Conservation (phyloP, 306 rosid species). For the Prunus salicina region DNA sequence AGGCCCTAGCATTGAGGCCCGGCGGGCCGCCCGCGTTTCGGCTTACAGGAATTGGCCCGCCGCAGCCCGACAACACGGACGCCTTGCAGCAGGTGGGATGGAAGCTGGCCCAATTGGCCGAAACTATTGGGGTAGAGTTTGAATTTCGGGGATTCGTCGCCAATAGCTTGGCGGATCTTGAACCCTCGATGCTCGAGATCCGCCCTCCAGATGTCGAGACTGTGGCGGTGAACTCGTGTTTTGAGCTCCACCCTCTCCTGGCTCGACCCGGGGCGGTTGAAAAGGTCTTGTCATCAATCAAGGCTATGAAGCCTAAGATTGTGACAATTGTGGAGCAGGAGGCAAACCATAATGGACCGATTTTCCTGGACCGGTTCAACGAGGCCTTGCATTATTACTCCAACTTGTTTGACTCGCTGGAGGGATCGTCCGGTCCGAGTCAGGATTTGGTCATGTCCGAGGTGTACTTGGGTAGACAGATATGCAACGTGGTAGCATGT, state of each 20-base stretch:
- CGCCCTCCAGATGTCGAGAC: conserved; percentile 49
- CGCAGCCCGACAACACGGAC: conserved; percentile 57
- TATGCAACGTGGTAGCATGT: conserved; percentile 78
- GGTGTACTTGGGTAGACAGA: conserved; percentile 64
- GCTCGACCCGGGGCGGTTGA: conserved; percentile 59
- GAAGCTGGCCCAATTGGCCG: conserved; percentile 70
- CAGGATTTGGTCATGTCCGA: conserved; percentile 67
- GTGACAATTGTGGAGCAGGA: conserved; percentile 74
- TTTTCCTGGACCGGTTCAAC: conserved; percentile 72
- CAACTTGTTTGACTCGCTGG: conserved; percentile 72
- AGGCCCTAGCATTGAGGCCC: conserved; percentile 69
- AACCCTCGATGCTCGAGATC: conserved; percentile 57
- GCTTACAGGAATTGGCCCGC: conserved; percentile 79
- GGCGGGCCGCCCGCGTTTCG: conserved; percentile 82
- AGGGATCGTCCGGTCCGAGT: conserved; percentile 49
- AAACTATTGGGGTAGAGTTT: conserved; percentile 57
- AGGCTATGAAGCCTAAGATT: conserved; percentile 56
- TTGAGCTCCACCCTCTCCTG: conserved; percentile 67
- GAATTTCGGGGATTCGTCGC: conserved; percentile 68
- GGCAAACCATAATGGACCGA: conserved; percentile 68
- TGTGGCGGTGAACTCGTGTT: conserved; percentile 69
- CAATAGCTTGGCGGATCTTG: conserved; percentile 64
- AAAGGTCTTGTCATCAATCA: conserved; percentile 47
- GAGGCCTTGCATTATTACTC: conserved; percentile 81
- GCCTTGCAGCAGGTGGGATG: conserved; percentile 67